Evolutionary conservation across 805 yeast species (phyloP), one percentile per base, ranked within the genome.

Genomic region (Kodamaea kakaduensis): DNA sequence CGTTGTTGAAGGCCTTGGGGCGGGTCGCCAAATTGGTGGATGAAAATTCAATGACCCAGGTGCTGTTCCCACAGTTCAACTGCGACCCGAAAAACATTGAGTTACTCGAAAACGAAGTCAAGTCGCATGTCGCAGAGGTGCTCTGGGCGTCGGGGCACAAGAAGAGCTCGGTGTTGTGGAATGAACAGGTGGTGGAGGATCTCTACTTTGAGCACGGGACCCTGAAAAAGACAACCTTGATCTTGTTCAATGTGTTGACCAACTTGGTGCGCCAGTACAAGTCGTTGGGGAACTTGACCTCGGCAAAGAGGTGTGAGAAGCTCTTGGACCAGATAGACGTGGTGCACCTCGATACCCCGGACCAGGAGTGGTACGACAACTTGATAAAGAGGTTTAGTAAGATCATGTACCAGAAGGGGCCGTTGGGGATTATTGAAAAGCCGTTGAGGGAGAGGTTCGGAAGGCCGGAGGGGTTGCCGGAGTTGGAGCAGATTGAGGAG

Each of bases 91-190:
- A 47, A 15, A 63, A 62, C 36, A 25, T 64, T n/a, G 42, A 37
- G 18, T 44, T 61, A 40, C 27, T 47, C 14, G 50, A 48, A 16
- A 60, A 62, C 26, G 69, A 60, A 28, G 44, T 54, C 30, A 59
- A 57, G 39, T 60, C 67, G 4, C 71, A 67, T 42, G 47, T 67
- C 13, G 51, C 67, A 36, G 71, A 67, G 43, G 49, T 67, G 10
- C 53, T 66, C 50, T 67, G 71, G 71, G 60, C 60, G 6, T 56
- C 52, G 41, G 69, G 69, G 5, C 59, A 44, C 44, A 55, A 56
- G 38, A 47, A 58, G 38, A 58, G 60, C 34, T 69, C 72, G 16
- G 52, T 63, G 25, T 47, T 63, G 2, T 65, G 71, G 71, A 54
- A 58, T 10, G 71, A 67, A 42, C 68, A 67, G 37, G 60, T 65